These are phyloP conservation scores for Fusarium xyrophilum DNA, from an alignment of 2,329 filamentous ascomycete species.

Conservation along the genomic window DNA sequence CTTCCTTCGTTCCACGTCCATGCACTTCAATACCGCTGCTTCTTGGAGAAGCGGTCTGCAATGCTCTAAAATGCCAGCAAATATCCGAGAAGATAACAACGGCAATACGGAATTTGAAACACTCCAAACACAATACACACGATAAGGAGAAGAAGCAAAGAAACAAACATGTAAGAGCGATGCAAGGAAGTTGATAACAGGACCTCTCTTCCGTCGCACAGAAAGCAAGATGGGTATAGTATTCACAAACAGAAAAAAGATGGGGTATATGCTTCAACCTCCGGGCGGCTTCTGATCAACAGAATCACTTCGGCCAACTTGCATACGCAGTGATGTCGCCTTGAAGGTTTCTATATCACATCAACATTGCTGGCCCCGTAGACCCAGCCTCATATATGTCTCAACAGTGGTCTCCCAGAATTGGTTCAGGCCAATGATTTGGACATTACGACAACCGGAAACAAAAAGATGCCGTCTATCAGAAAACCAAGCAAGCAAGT, in stretches of 20 bases:
- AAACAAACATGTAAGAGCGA: background rate
- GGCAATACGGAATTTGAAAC: background rate
- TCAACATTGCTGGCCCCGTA: background rate
- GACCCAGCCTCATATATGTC: background rate
- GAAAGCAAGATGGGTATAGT: background rate
- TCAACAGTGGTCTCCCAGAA: background rate
- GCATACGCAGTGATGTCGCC: background rate
- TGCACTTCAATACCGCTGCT: background rate
- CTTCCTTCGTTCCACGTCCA: background rate
- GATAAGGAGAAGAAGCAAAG: background rate
- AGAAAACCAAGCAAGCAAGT: background rate
- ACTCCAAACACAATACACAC: background rate
- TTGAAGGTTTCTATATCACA: background rate
- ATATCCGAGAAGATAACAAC: background rate
- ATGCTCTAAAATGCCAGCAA: background rate
- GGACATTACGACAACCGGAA: background rate
- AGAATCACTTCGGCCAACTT: background rate
- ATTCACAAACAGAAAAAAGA: background rate
- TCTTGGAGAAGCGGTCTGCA: background rate
- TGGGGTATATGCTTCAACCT: background rate
- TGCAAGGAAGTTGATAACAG: background rate
- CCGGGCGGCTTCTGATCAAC: background rate
- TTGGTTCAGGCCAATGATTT: background rate
- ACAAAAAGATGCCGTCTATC: background rate
- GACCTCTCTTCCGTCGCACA: background rate